These are phyloP conservation scores for Diplodia seriata DNA, from an alignment of 2,329 filamentous ascomycete genomes.

Conservation along the genomic window DNA sequence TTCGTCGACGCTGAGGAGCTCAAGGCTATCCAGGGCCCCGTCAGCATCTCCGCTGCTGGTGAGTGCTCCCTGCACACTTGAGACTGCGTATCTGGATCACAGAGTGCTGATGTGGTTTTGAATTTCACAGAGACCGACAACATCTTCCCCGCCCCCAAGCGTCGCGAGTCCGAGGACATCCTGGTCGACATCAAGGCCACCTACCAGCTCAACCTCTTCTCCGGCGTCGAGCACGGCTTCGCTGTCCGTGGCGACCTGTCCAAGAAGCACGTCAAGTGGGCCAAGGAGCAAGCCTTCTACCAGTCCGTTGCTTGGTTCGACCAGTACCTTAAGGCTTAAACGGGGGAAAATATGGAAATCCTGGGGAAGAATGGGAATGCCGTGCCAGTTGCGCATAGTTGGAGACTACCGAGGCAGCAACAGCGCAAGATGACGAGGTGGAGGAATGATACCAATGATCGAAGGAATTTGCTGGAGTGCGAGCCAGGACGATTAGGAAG, in stretches of 20 bases:
- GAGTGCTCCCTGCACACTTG: constrained; percentile 7
- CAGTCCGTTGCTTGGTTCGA: constrained; percentile 83
- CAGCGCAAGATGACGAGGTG: background rate
- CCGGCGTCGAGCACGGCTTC: constrained; percentile 76
- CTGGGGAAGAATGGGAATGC: too few relatives aligned
- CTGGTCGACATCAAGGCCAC: constrained; percentile 61
- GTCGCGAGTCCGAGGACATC: constrained; percentile 65
- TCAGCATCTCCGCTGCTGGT: constrained; percentile 69
- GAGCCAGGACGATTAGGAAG: background rate
- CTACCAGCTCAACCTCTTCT: constrained; percentile 81
- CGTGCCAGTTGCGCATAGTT: background rate
- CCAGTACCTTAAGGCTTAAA: constrained; percentile 58
- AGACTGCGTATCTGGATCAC: background rate
- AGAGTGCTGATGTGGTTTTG: too few relatives aligned
- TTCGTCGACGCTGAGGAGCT: constrained; percentile 72
- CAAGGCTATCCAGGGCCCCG: constrained; percentile 61
- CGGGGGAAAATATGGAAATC: background rate
- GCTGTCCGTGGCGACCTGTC: constrained; percentile 70
- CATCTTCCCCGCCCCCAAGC: constrained; percentile 64
- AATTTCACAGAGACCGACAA: constrained; percentile 59
- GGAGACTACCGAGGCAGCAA: background rate
- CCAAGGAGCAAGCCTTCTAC: constrained; percentile 80
- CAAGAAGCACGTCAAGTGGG: constrained; percentile 66
- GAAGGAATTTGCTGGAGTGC: background rate
- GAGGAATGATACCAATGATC: constrained; percentile 13